Conservation (phyloP, 176 grass and related monocot genomes). For the Oryza longistaminata region DNA sequence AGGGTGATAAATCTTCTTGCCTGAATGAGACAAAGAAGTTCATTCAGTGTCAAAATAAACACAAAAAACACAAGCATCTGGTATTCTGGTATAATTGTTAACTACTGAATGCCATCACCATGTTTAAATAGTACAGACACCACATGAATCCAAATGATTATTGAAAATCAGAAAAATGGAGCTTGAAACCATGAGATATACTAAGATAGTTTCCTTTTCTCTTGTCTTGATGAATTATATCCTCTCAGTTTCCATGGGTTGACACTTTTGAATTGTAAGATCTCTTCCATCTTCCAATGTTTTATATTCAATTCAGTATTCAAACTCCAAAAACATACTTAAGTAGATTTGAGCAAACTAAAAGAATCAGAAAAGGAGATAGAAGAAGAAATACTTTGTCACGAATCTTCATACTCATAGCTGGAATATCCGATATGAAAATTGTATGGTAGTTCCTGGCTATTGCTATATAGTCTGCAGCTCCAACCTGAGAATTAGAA, state of each 20-base stretch:
- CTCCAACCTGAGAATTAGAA: conserved; percentile 62
- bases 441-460: conserved; percentile 86
- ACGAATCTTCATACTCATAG: conserved; percentile 99
- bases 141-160: not conserved
- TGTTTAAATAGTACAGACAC: not conserved
- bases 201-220: not conserved
- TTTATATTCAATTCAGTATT: not conserved
- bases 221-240: not conserved
- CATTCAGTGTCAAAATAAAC: not conserved
- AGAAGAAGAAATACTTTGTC: conserved; percentile 78
- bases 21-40: conserved; percentile 42
- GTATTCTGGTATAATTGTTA: not conserved
- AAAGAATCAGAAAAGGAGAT: conserved; percentile 3
- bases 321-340: not conserved
- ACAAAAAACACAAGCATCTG: not conserved
- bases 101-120: not conserved
- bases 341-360: conserved; percentile 3
- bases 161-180: not conserved
- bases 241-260: not conserved
- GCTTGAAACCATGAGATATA: not conserved
- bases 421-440: conserved; percentile 91
- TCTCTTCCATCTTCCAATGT: not conserved
- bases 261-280: not conserved
- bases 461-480: conserved; percentile 98
- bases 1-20: conserved; percentile 92